phyloP scores from a whole-genome alignment of 1,284 basidiomycete species.

The Inonotus hispidus region DNA sequence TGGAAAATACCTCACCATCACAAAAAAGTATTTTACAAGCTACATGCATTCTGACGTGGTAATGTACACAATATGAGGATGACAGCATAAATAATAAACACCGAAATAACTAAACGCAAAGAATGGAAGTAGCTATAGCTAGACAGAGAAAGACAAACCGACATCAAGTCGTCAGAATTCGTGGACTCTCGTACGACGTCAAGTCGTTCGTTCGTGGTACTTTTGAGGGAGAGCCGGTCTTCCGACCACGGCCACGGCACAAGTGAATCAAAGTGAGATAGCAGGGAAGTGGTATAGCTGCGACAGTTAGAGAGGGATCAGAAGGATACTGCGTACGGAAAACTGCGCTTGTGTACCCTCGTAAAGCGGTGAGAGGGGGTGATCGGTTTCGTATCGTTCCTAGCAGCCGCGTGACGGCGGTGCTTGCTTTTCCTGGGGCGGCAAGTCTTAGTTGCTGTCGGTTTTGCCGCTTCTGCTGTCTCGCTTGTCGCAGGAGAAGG shows the following conservation, averaged over 20 bases:
- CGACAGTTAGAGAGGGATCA: background rate
- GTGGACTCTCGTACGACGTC: conserved; percentile 2
- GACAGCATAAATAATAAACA: background rate
- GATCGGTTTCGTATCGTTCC: background rate
- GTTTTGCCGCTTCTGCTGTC: background rate
- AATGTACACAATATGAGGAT: background rate
- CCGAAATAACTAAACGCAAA: background rate
- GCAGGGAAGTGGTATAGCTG: background rate
- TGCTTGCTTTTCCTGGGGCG: conserved; percentile 5
- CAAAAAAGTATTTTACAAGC: conserved; percentile 4
- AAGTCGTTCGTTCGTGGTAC: conserved; percentile 3
- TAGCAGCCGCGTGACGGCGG: background rate
- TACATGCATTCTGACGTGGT: background rate
- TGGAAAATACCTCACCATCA: too few species aligned
- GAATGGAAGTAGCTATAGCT: background rate
- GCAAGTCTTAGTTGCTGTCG: background rate
- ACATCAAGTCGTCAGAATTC: conserved; percentile 8
- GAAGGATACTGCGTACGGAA: background rate
- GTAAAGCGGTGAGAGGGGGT: background rate
- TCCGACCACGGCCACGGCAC: conserved; percentile 1
- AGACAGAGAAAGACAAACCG: background rate
- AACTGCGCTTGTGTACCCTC: conserved; percentile 9
- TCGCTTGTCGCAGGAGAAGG: background rate
- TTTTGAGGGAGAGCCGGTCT: background rate
- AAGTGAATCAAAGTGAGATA: background rate